Percentiles rank a stretch among this genome's conserved stretches.
Evolutionary conservation across 2,329 filamentous ascomycete species (phyloP).

Genomic region (Beauveria medogensis): DNA sequence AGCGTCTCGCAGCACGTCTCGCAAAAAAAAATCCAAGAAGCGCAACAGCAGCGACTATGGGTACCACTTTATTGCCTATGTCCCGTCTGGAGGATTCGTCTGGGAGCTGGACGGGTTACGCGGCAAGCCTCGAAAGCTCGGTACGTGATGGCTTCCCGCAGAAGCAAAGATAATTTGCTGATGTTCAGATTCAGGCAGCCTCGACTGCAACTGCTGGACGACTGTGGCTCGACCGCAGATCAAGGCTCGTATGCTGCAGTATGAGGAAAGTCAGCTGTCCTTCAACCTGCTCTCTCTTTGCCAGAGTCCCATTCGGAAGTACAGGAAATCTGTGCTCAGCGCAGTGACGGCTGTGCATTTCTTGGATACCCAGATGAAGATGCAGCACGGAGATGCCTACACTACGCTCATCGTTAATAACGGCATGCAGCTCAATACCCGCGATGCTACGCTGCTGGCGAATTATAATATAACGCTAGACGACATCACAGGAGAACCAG

Average conservation of each 20-base stretch:
- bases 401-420: background rate
- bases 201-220: conserved; percentile 51
- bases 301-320: conserved; percentile 49
- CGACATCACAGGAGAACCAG: background rate
- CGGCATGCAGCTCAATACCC: background rate
- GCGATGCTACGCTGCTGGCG: background rate
- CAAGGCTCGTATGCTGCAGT: conserved; percentile 56
- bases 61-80: conserved; percentile 86
- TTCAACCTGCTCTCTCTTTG: conserved; percentile 74
- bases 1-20: conserved; percentile 23
- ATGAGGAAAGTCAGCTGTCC: conserved; percentile 57
- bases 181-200: conserved; percentile 15
- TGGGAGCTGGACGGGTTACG: conserved; percentile 89
- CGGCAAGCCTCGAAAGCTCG: conserved; percentile 47
- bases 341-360: conserved; percentile 32
- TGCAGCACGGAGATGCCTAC: background rate
- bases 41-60: conserved; percentile 49
- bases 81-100: conserved; percentile 63
- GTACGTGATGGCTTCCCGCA: conserved; percentile 16
- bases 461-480: background rate
- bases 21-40: conserved; percentile 29
- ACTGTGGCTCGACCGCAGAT: conserved; percentile 56
- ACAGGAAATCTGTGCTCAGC: conserved; percentile 38
- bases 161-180: background rate
- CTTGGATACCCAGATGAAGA: conserved; percentile 27